These are phyloP conservation scores for Gonapodya sp. DNA, from an alignment of 192 early-diverging fungal genomes.

Conservation along the genomic window DNA sequence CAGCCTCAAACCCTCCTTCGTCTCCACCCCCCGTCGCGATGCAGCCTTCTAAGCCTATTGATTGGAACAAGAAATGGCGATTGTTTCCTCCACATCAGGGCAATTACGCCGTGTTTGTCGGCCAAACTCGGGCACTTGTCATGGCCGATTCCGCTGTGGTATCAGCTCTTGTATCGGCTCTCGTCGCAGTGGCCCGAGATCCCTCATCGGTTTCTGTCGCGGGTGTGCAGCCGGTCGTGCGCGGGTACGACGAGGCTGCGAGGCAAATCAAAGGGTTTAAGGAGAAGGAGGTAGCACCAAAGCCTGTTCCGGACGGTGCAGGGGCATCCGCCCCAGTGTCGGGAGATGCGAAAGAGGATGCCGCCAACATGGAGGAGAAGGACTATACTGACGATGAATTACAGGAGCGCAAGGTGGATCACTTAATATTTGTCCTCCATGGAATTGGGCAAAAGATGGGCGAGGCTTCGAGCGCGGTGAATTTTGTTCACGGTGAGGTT, in stretches of 20 bases:
- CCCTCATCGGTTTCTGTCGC: background rate
- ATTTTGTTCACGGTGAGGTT: conserved; percentile 39
- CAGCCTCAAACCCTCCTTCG: background rate
- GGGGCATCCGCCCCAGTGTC: background rate
- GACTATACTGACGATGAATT: conserved; percentile 36
- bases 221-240: background rate
- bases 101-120: background rate
- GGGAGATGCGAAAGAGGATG: conserved; percentile 29
- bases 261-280: conserved; percentile 23
- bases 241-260: conserved; percentile 5
- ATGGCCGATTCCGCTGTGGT: background rate
- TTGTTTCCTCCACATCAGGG: background rate
- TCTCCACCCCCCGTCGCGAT: background rate
- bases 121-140: background rate
- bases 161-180: background rate
- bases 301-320: background rate
- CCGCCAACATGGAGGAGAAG: conserved; percentile 45
- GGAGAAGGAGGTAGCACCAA: conserved; percentile 20
- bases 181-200: background rate
- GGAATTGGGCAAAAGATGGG: conserved; percentile 77
- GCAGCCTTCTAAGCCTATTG: background rate
- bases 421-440: conserved; percentile 74
- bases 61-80: background rate
- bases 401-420: conserved; percentile 61
- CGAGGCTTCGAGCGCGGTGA: conserved; percentile 57